These are phyloP conservation scores for Lentinula novae-zelandiae DNA, from an alignment of 1,284 basidiomycete genomes.

Conservation along the genomic window DNA sequence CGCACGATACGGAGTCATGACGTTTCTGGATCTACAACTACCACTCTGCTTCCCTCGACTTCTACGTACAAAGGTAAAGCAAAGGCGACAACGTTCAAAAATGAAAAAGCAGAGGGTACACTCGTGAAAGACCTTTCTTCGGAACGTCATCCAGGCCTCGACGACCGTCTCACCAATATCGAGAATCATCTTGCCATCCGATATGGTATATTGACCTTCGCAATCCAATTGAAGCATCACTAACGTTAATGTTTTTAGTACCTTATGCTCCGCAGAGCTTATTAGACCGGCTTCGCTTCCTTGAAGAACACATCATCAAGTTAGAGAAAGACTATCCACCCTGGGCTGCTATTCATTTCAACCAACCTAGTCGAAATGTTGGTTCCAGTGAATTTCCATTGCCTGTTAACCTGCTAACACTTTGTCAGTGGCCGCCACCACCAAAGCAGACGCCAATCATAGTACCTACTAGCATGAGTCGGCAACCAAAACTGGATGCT, in stretches of 20 bases:
- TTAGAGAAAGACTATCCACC: constrained; percentile 78
- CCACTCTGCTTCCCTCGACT: neutral
- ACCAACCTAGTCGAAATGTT: constrained; percentile 75
- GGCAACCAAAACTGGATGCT: constrained; percentile 10
- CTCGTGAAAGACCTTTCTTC: constrained; percentile 32
- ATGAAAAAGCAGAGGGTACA: constrained; percentile 15
- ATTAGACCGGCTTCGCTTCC: constrained; percentile 56
- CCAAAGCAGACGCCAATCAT: constrained; percentile 69
- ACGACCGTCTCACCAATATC: constrained; percentile 58
- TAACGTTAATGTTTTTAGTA: constrained; percentile 37
- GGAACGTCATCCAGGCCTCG: constrained; percentile 51
- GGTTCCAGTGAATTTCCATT: constrained; percentile 25
- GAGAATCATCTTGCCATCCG: constrained; percentile 68
- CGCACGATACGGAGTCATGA: constrained; percentile 42
- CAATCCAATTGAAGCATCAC: neutral
- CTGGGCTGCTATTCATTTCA: constrained; percentile 80
- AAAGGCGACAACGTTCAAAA: constrained; percentile 13
- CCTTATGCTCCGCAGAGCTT: constrained; percentile 64
- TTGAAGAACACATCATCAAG: constrained; percentile 71
- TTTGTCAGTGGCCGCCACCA: constrained; percentile 70
- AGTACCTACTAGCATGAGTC: constrained; percentile 55
- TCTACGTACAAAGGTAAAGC: constrained; percentile 17
- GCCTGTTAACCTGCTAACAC: constrained; percentile 2
- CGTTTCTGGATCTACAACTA: neutral
- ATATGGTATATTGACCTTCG: constrained; percentile 48